phyloP scores from a whole-genome alignment of 2,329 filamentous ascomycete genomes.

The Tolypocladium ophioglossoides region DNA sequence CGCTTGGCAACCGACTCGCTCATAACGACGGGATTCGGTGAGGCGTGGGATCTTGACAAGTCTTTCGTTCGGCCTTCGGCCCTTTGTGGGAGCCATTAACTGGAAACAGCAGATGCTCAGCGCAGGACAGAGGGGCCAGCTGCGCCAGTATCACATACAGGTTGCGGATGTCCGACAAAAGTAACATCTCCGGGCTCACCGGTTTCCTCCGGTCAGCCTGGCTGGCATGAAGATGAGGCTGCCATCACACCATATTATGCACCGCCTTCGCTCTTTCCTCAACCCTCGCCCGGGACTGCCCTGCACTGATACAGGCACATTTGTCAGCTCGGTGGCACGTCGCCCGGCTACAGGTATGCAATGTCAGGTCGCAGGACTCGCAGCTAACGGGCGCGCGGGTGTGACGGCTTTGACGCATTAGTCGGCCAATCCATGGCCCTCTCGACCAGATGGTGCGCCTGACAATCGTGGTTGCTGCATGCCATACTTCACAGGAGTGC shows the following conservation, averaged over 20 bases:
- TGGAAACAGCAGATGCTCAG: background rate
- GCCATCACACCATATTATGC: background rate
- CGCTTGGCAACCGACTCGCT: background rate
- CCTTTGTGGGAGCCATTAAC: background rate
- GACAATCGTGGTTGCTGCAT: constrained; percentile 1
- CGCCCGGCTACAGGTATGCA: too few species aligned
- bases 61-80: background rate
- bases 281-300: background rate
- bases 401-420: background rate
- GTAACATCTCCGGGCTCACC: background rate
- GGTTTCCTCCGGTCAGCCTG: background rate
- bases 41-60: background rate
- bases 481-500: background rate
- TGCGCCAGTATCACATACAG: background rate
- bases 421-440: background rate
- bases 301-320: background rate
- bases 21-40: background rate
- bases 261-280: background rate
- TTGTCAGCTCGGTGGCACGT: background rate
- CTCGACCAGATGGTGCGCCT: background rate
- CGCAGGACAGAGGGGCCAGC: background rate
- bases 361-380: background rate
- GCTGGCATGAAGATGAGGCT: background rate
- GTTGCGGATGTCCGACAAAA: background rate
- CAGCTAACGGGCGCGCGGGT: background rate